phyloP scores from a whole-genome alignment of 768 basidiomycete species.

The Hypholoma sublateritium region DNA sequence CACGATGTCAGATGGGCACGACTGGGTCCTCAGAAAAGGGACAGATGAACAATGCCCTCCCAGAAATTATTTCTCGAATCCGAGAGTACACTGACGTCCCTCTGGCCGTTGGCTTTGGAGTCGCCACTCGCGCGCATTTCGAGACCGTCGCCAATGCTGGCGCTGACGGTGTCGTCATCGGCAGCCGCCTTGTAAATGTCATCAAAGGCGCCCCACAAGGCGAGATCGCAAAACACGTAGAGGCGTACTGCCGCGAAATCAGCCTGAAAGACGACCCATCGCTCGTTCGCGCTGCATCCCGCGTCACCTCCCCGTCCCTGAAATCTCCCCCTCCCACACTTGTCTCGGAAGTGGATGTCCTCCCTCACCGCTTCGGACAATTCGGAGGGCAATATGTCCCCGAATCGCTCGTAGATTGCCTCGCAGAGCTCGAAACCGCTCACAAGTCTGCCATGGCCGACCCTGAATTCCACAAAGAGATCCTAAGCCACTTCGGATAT shows the following conservation, averaged over 20 bases:
- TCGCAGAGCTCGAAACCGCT: slow-evolving; percentile 87
- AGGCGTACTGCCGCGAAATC: slow-evolving; percentile 75
- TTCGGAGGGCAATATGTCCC: slow-evolving; percentile 99
- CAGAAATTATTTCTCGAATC: slow-evolving; percentile 82
- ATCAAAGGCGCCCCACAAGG: slow-evolving; percentile 65
- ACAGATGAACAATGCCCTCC: slow-evolving; percentile 72
- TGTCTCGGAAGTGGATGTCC: slow-evolving; percentile 37
- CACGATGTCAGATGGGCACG: slow-evolving; percentile 79
- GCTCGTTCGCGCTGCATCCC: slow-evolving; percentile 27
- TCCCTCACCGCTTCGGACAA: slow-evolving; percentile 88
- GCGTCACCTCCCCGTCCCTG: slow-evolving; percentile 25
- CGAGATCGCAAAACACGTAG: slow-evolving; percentile 52
- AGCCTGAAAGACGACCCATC: slow-evolving; percentile 42
- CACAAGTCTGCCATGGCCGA: slow-evolving; percentile 87
- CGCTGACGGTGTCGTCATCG: slow-evolving; percentile 96
- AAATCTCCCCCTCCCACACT: slow-evolving; percentile 26
- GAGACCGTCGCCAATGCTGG: slow-evolving; percentile 81
- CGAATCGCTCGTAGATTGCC: slow-evolving; percentile 91
- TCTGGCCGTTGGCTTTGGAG: slow-evolving; percentile 95
- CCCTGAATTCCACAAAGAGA: slow-evolving; percentile 91
- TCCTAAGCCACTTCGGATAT: slow-evolving; percentile 83
- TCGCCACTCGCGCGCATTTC: slow-evolving; percentile 88
- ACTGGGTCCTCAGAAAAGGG: slow-evolving; percentile 86
- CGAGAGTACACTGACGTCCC: slow-evolving; percentile 77
- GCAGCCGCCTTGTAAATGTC: slow-evolving; percentile 79